Conservation (phyloP, 345 rosid genomes). For the Eutrema yunnanense region DNA sequence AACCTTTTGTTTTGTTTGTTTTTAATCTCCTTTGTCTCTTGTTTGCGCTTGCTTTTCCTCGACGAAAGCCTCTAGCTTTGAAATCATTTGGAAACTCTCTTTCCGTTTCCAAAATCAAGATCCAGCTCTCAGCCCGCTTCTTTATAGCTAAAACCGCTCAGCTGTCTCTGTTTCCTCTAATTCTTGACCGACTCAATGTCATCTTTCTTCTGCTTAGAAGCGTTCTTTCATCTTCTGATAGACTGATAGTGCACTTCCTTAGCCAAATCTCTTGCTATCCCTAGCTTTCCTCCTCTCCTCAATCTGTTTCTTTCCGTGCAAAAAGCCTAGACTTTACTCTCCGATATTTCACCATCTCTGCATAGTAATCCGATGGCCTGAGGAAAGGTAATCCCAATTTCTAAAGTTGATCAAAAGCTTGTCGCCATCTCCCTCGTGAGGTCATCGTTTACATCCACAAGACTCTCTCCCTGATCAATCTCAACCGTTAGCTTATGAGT, state of each 20-base stretch:
- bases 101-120: slow-evolving; percentile 54
- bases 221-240: slow-evolving; percentile 64
- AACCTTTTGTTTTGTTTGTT: too few species aligned
- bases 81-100: slow-evolving; percentile 29
- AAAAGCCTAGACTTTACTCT: slow-evolving; percentile 63
- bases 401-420: slow-evolving; percentile 42
- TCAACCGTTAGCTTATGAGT: too few species aligned
- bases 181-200: slow-evolving; percentile 71
- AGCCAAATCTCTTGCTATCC: slow-evolving; percentile 55
- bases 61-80: too few species aligned
- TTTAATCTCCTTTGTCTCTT: too few species aligned
- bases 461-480: too few species aligned
- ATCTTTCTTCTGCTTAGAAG: slow-evolving; percentile 52
- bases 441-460: slow-evolving; percentile 71
- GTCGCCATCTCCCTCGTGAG: slow-evolving; percentile 65
- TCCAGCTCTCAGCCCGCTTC: slow-evolving; percentile 27
- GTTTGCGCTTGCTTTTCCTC: too few species aligned
- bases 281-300: slow-evolving; percentile 85
- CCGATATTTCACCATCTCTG: slow-evolving; percentile 72
- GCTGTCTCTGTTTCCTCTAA: slow-evolving; percentile 85
- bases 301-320: slow-evolving; percentile 50
- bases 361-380: slow-evolving; percentile 70
- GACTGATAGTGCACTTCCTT: slow-evolving; percentile 59
- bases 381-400: slow-evolving; percentile 58
- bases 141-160: slow-evolving; percentile 62